A percentile compares a stretch with the other conserved stretches of the same genome.
These are phyloP conservation scores for Chlorella sp. DNA, from an alignment of 139 green algal species.

Conservation along the genomic window DNA sequence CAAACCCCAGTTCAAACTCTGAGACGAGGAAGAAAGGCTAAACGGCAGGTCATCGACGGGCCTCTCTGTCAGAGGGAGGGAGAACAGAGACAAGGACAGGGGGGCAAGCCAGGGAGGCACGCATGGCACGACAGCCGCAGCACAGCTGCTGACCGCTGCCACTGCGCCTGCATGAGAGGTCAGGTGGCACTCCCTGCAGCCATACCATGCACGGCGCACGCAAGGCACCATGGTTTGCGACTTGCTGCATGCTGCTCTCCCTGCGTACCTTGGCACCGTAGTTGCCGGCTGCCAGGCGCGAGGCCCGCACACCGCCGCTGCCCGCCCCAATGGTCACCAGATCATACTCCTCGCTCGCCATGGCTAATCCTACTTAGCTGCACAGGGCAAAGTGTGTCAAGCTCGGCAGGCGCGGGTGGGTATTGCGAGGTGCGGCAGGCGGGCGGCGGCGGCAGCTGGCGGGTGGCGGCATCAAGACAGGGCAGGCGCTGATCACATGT, in stretches of 20 bases:
- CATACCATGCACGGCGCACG: background rate
- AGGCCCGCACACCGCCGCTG: slow-evolving; percentile 85
- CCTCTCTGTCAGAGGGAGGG: background rate
- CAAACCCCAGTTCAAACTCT: background rate
- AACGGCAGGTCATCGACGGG: background rate
- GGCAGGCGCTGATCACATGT: too few species aligned
- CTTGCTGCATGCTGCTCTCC: too few species aligned
- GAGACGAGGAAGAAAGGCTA: background rate
- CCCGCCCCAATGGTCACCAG: slow-evolving; percentile 93
- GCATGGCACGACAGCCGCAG: background rate
- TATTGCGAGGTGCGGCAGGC: too few species aligned
- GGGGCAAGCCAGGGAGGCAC: background rate
- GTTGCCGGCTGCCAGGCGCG: slow-evolving; percentile 65
- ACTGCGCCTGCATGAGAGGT: too few species aligned
- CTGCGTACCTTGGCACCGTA: slow-evolving; percentile 64
- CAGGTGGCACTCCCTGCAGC: background rate
- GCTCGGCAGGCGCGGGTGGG: too few species aligned
- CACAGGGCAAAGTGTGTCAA: background rate
- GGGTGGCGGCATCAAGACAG: too few species aligned
- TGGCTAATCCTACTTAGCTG: background rate
- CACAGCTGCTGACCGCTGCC: too few species aligned
- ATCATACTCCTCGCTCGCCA: slow-evolving; percentile 74
- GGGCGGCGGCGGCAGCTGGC: too few species aligned
- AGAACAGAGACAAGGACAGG: background rate
- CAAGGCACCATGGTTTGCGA: too few species aligned